Evolutionary conservation across 2,329 filamentous ascomycete species (phyloP).

Genomic region (Sclerotinia nivalis): DNA sequence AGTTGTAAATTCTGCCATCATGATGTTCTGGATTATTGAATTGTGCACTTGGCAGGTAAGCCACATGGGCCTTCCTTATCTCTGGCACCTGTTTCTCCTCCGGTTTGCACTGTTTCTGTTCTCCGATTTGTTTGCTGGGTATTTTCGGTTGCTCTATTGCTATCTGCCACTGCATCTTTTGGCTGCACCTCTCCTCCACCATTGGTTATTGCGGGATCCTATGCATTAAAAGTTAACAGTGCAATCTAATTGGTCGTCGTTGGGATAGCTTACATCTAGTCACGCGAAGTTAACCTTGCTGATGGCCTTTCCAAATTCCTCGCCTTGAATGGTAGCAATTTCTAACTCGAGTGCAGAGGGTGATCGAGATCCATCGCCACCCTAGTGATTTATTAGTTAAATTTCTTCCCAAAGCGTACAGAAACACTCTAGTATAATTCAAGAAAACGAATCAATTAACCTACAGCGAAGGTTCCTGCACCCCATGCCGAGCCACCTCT

Average conservation of each 20-base stretch:
- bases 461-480: slow-evolving; percentile 82
- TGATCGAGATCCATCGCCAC: slow-evolving; percentile 77
- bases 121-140: slow-evolving; percentile 31
- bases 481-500: slow-evolving; percentile 91
- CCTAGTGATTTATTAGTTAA: slow-evolving; percentile 42
- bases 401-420: background rate
- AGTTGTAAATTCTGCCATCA: background rate
- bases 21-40: slow-evolving; percentile 46
- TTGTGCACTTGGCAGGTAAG: slow-evolving; percentile 70
- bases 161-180: slow-evolving; percentile 36
- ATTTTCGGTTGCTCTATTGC: slow-evolving; percentile 30
- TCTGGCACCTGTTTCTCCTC: slow-evolving; percentile 38
- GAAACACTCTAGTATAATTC: background rate
- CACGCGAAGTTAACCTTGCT: slow-evolving; percentile 71
- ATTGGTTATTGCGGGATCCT: slow-evolving; percentile 45
- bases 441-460: slow-evolving; percentile 32
- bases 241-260: background rate
- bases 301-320: slow-evolving; percentile 77
- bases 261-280: slow-evolving; percentile 59
- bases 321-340: slow-evolving; percentile 80
- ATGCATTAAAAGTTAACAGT: background rate
- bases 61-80: slow-evolving; percentile 72
- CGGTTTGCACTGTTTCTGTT: slow-evolving; percentile 39
- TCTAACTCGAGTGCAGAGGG: slow-evolving; percentile 74
- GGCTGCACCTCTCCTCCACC: slow-evolving; percentile 24